A percentile compares a stretch with the other conserved stretches of the same genome.
These are phyloP conservation scores for Phialemoniopsis sp. DNA, from an alignment of 2,329 filamentous ascomycete species.

Conservation along the genomic window DNA sequence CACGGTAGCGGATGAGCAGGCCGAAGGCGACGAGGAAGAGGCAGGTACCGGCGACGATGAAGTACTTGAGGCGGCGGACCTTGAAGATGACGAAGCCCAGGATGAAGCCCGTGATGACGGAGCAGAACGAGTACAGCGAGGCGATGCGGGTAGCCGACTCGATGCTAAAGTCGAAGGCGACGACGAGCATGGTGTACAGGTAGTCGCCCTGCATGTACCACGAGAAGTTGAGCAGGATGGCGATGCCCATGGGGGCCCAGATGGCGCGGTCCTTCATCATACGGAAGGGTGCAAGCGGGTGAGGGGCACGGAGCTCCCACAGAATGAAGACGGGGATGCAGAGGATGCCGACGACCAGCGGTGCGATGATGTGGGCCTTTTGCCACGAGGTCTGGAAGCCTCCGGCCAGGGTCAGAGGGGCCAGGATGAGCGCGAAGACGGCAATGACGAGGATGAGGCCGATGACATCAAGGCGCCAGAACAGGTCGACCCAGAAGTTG, in stretches of 20 bases:
- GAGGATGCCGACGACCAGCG: conserved; percentile 38
- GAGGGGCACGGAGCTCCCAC: conserved; percentile 41
- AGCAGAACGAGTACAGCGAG: conserved; percentile 54
- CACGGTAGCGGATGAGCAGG: conserved; percentile 60
- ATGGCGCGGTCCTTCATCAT: conserved; percentile 61
- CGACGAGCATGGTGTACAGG: conserved; percentile 57
- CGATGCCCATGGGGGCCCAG: conserved; percentile 60
- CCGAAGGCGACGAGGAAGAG: conserved; percentile 64
- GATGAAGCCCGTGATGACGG: conserved; percentile 52
- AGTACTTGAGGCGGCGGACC: conserved; percentile 57
- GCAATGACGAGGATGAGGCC: conserved; percentile 41
- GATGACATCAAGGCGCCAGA: conserved; percentile 40
- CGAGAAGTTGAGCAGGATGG: conserved; percentile 48
- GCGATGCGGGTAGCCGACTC: conserved; percentile 53
- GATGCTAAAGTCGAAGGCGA: conserved; percentile 57
- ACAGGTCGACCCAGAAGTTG: conserved; percentile 30
- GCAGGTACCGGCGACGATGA: conserved; percentile 56
- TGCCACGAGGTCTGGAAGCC: conserved; percentile 33
- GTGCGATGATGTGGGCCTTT: conserved; percentile 32
- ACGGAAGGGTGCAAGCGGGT: conserved; percentile 55
- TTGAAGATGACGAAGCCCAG: conserved; percentile 53
- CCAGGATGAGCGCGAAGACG: conserved; percentile 39
- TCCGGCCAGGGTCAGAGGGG: conserved; percentile 40
- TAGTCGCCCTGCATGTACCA: conserved; percentile 64
- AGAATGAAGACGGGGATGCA: conserved; percentile 47